phyloP scores from a whole-genome alignment of 1,139 yeast species.

The Yamadazyma triangularis region DNA sequence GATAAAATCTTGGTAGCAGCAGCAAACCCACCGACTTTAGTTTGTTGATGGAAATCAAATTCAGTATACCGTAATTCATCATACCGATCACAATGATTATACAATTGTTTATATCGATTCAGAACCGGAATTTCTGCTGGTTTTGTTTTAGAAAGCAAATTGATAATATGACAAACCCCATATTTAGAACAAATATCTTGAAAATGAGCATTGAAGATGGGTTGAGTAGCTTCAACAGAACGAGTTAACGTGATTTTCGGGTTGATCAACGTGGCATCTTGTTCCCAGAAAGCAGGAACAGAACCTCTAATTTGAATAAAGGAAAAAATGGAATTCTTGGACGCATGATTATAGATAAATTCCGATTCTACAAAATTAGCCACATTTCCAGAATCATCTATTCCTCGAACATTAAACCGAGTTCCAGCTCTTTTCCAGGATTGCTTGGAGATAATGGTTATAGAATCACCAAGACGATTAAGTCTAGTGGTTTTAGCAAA shows the following conservation, averaged over 20 bases:
- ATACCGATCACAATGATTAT: constrained; percentile 33
- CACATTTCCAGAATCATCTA: constrained; percentile 91
- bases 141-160: constrained; percentile 70
- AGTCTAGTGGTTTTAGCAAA: constrained; percentile 78
- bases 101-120: constrained; percentile 60
- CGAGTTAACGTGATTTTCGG: constrained; percentile 87
- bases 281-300: constrained; percentile 98
- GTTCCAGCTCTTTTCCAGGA: constrained; percentile 97
- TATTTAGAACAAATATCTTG: constrained; percentile 63
- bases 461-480: constrained; percentile 47
- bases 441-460: constrained; percentile 86
- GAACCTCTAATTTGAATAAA: constrained; percentile 90
- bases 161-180: constrained; percentile 83
- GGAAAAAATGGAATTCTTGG: constrained; percentile 52
- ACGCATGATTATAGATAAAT: constrained; percentile 54
- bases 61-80: constrained; percentile 63
- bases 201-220: constrained; percentile 82
- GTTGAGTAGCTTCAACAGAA: constrained; percentile 88
- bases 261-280: constrained; percentile 77
- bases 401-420: constrained; percentile 87
- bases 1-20: constrained; percentile 75
- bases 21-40: constrained; percentile 73
- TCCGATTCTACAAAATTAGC: constrained; percentile 98
- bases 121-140: constrained; percentile 73
- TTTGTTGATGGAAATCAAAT: constrained; percentile 92